Base-by-base conservation (phyloP, 768 basidiomycete species). In the Floccularia luteovirens region DNA sequence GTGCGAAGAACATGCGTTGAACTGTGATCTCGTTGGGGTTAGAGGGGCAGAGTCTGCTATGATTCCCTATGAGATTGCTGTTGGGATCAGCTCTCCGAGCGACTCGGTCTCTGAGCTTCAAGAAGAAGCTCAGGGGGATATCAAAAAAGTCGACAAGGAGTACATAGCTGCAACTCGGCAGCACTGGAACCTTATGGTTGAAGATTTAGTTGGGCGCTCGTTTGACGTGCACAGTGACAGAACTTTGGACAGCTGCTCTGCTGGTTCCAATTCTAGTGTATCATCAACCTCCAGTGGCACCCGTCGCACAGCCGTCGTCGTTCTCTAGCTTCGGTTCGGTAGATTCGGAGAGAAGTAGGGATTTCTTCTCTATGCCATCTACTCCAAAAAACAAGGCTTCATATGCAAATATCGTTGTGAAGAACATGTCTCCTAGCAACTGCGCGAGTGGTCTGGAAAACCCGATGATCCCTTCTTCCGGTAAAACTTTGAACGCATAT, bases 321-420 rank as follows among this genome's bases (percentile, higher is more conserved):
- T 17, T 61, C 36, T 64, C 65, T n/a, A 65, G 60, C 43, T 50
- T 67, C 33, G 69, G 70, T 50, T 59, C 67, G 31, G 66, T 65
- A 8, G 66, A 67, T 41, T 65, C 64, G 6, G 63, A 65, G 35
- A 50, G 57, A 38, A 74, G 71, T 2, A 60, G 67, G 24, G 61
- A 65, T 31, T 74, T 71, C 2, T 57, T 64, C 36, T 62, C 67
- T 4, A 62, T 62, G 44, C 74, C 74, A n/a, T 62, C 66, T n/a
- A 76, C 75, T 6, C 74, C 75, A 10, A 68, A 67, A 36, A 61
- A 62, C 24, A 65, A 57, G 43, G 43, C 50, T n/a, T 52, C 57
- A 12, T 64, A 66, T 14, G 56, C 61, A 10, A 58, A 63, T 36
- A 59, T 66, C 19, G 53, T 58, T 33, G 56, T 66, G 30, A 63